A percentile compares a stretch with the other conserved stretches of the same genome.
These are phyloP conservation scores for Fusarium concolor DNA, from an alignment of 2,329 filamentous ascomycete species.

Conservation along the genomic window DNA sequence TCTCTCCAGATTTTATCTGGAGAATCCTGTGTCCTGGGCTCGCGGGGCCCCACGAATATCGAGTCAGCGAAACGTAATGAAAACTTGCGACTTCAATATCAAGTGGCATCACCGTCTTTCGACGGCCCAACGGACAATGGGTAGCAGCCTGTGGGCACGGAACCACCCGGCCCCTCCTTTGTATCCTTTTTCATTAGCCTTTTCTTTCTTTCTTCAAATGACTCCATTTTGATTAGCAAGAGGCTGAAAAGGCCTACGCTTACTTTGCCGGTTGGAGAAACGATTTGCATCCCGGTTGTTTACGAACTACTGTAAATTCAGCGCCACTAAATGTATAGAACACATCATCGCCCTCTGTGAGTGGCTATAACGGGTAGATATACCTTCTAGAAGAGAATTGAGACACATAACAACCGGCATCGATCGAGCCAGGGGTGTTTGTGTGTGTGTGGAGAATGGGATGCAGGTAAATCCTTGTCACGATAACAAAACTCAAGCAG, in stretches of 20 bases:
- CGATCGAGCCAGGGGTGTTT: constrained; percentile 10
- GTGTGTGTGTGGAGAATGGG: constrained; percentile 4
- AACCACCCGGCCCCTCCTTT: constrained; percentile 22
- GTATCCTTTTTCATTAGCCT: background rate
- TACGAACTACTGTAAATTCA: constrained; percentile 18
- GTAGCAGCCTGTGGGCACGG: constrained; percentile 26
- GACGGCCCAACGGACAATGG: background rate
- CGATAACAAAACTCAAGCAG: constrained; percentile 6
- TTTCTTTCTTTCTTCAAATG: background rate
- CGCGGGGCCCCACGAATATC: constrained; percentile 45
- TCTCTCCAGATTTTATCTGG: constrained; percentile 29
- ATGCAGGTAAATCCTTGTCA: constrained; percentile 20
- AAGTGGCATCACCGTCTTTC: constrained; percentile 16
- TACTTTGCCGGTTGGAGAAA: constrained; percentile 11
- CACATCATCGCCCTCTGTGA: constrained; percentile 3
- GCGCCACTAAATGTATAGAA: constrained; percentile 29
- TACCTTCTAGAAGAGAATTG: constrained; percentile 28
- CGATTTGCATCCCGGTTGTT: constrained; percentile 7
- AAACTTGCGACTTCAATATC: constrained; percentile 20
- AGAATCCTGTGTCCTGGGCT: constrained; percentile 1
- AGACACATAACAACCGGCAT: constrained; percentile 14
- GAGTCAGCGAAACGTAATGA: constrained; percentile 44
- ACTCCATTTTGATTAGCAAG: background rate
- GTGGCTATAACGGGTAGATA: constrained; percentile 5
- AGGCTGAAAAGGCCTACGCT: background rate